A percentile compares a stretch with the other conserved stretches of the same genome.
These are phyloP conservation scores for Pyrus communis DNA, from an alignment of 306 rosid genomes.

Conservation along the genomic window DNA sequence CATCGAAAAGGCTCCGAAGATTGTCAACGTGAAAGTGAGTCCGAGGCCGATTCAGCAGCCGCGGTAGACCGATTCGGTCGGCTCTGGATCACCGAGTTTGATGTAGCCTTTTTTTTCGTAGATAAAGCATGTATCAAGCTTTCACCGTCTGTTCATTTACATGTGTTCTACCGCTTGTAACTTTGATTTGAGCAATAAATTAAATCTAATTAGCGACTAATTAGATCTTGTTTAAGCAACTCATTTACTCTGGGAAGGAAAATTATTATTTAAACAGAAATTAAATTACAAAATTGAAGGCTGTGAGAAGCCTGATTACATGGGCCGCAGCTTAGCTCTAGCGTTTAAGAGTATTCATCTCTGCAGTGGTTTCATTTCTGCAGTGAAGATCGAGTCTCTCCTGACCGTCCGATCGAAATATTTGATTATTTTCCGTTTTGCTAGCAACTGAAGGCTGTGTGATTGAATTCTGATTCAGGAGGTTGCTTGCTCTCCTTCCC, in stretches of 20 bases:
- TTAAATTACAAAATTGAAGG: conserved; percentile 1
- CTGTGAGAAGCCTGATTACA: neutral
- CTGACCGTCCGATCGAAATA: too few relatives aligned
- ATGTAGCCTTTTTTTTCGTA: neutral
- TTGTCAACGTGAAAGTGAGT: conserved; percentile 56
- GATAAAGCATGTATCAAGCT: neutral
- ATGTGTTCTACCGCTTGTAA: neutral
- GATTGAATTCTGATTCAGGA: neutral
- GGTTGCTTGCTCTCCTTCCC: conserved; percentile 31
- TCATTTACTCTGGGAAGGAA: neutral
- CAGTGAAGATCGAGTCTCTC: too few relatives aligned
- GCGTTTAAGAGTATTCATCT: too few relatives aligned
- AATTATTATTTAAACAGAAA: neutral
- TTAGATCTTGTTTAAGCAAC: neutral
- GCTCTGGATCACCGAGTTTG: neutral
- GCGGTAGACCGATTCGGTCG: conserved; percentile 35
- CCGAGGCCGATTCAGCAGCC: conserved; percentile 88
- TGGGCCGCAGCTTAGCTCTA: neutral
- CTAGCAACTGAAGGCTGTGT: too few relatives aligned
- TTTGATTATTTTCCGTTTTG: too few relatives aligned
- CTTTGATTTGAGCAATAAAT: neutral
- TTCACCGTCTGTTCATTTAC: neutral
- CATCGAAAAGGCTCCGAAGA: conserved; percentile 56
- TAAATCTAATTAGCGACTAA: neutral
- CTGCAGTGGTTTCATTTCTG: too few relatives aligned